phyloP scores from a whole-genome alignment of 345 rosid species.

The Citrus inodora region DNA sequence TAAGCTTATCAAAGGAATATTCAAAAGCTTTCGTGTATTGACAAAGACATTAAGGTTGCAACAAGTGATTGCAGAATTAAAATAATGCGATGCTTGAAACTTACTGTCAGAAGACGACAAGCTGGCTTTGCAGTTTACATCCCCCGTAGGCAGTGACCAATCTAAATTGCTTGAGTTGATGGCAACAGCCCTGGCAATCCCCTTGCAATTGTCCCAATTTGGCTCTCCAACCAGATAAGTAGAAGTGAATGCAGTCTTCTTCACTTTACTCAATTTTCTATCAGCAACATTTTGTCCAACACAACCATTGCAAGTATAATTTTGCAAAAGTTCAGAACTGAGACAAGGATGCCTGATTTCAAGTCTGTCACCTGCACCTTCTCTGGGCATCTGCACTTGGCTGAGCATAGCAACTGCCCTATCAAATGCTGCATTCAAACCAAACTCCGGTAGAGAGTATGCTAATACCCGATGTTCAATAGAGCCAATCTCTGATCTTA shows the following conservation, averaged over 20 bases:
- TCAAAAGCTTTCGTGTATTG: neutral
- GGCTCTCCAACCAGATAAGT: slow-evolving; percentile 43
- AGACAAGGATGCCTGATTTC: slow-evolving; percentile 58
- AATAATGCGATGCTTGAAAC: slow-evolving; percentile 4
- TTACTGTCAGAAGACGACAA: slow-evolving; percentile 28
- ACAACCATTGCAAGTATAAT: slow-evolving; percentile 40
- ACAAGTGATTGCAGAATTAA: neutral
- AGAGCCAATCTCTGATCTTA: slow-evolving; percentile 36
- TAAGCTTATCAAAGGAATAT: neutral
- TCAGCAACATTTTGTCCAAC: neutral
- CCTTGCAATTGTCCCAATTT: slow-evolving; percentile 48
- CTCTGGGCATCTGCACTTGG: slow-evolving; percentile 9
- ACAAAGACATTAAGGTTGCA: neutral
- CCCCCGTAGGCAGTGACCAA: slow-evolving; percentile 12
- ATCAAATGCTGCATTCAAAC: slow-evolving; percentile 58
- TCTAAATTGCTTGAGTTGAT: slow-evolving; percentile 35
- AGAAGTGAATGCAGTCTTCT: neutral
- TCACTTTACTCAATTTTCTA: slow-evolving; percentile 14
- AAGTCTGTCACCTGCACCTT: slow-evolving; percentile 11
- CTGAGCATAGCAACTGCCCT: slow-evolving; percentile 43
- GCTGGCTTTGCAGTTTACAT: slow-evolving; percentile 27
- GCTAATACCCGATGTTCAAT: slow-evolving; percentile 36
- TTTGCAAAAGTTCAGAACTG: slow-evolving; percentile 33
- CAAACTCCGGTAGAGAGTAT: slow-evolving; percentile 45
- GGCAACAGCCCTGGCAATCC: slow-evolving; percentile 45